These are phyloP conservation scores for Trichoderma sp. DNA, from an alignment of 2,329 filamentous ascomycete genomes.

Conservation along the genomic window DNA sequence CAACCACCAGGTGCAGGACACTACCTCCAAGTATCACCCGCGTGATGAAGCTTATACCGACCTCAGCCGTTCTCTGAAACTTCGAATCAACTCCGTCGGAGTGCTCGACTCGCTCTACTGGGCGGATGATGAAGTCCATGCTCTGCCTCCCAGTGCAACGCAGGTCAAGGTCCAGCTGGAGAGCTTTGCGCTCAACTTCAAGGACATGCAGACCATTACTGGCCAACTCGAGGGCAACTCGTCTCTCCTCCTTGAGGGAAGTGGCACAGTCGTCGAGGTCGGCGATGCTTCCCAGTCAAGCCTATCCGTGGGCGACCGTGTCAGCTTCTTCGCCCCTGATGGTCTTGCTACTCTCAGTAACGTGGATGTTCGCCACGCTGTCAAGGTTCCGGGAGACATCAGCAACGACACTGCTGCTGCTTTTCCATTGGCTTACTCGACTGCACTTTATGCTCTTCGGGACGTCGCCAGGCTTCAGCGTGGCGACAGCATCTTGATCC, in stretches of 20 bases:
- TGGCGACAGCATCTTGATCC: constrained; percentile 34
- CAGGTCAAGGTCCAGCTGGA: constrained; percentile 20
- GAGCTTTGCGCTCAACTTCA: constrained; percentile 22
- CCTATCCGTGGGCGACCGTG: constrained; percentile 19
- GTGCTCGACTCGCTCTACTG: constrained; percentile 24
- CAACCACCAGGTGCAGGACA: constrained; percentile 16
- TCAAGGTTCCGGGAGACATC: constrained; percentile 15
- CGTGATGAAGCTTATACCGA: constrained; percentile 16
- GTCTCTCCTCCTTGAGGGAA: constrained; percentile 19
- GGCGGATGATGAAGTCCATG: constrained; percentile 14
- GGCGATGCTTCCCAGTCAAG: constrained; percentile 16
- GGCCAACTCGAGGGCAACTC: constrained; percentile 14
- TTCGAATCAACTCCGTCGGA: constrained; percentile 16
- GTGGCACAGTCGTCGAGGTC: constrained; percentile 9
- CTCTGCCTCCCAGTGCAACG: constrained; percentile 8
- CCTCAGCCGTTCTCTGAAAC: constrained; percentile 1
- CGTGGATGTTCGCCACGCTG: constrained; percentile 8
- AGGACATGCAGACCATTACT: constrained; percentile 20
- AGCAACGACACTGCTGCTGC: constrained; percentile 1
- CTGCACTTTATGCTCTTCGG: constrained; percentile 30
- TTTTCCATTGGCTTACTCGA: constrained; percentile 22
- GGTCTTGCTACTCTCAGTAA: constrained; percentile 24
- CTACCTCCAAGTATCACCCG: constrained; percentile 20
- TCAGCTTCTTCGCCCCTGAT: constrained; percentile 22
- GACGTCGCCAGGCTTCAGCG: constrained; percentile 35